Conservation (phyloP, 176 grass and related monocot species). For the Juncus effusus region DNA sequence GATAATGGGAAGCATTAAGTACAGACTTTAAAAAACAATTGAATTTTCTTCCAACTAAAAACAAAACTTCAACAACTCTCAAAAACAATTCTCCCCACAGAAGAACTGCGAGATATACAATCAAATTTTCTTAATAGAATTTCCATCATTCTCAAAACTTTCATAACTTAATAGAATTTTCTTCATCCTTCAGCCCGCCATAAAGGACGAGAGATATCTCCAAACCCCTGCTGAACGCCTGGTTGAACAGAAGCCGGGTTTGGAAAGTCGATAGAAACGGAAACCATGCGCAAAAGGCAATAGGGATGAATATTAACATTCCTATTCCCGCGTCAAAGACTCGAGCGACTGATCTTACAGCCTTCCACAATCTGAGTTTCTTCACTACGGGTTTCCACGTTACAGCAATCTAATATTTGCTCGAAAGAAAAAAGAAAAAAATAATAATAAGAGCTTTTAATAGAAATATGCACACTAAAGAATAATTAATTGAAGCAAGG, state of each 20-base stretch:
- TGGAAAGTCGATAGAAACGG: conserved; percentile 97
- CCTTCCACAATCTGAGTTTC: conserved; percentile 47
- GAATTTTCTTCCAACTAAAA: too few species aligned
- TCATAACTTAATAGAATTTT: too few species aligned
- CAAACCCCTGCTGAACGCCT: conserved; percentile 85
- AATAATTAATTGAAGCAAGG: too few species aligned
- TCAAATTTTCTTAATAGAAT: too few species aligned
- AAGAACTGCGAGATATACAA: too few species aligned
- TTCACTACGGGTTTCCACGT: conserved; percentile 50
- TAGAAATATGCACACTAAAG: too few species aligned
- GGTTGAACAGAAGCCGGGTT: conserved; percentile 79
- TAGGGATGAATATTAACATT: conserved; percentile 64
- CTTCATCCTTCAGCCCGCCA: conserved; percentile 1
- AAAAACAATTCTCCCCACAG: too few species aligned
- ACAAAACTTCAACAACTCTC: too few species aligned
- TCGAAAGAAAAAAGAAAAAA: background rate
- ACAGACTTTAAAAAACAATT: too few species aligned
- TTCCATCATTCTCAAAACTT: too few species aligned
- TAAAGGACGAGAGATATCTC: conserved; percentile 96
- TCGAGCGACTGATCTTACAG: conserved; percentile 66
- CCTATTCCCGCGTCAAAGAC: conserved; percentile 95
- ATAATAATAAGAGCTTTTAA: background rate
- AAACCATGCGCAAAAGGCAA: conserved; percentile 90
- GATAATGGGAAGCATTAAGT: too few species aligned
- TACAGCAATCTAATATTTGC: conserved; percentile 51